Base-by-base conservation (phyloP, 139 green algal species). In the Tetradesmus lagerheimii region DNA sequence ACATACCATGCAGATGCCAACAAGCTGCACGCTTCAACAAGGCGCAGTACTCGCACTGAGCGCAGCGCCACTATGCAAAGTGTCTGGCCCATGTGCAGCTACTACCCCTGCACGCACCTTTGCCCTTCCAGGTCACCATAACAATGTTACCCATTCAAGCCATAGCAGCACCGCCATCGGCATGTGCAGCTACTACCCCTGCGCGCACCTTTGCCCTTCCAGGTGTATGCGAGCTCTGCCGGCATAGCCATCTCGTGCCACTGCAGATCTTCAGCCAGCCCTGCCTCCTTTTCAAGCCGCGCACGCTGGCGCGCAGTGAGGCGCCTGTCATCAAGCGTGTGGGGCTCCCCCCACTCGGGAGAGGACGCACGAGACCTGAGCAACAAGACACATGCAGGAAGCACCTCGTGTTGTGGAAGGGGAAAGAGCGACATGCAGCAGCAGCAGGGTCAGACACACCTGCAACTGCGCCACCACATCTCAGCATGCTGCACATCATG, bases 181-280 rank as follows among this genome's bases (percentile, higher is more conserved):
- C 20, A n/a, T n/a, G 23, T 62, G 25, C 8, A 31, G 57, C 57
- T 31, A 23, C 8, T 31, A 23, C 57, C 25, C 14, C 45, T 57
- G 11, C 45, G 20, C 57, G 47, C 37, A 90, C 86, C 76, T 35
- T 78, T 90, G 35, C 53, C 50, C 75, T 86, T 85, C 77, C 76
- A 90, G 37, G 50, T 90, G 76, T 90, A 90, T 35, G 57, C 45
- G 25, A 90, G 86, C 37, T 90, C 76, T 27, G 75, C 18, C 15
- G 76, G 86, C 77, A 90, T 41, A 35, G 39, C 38, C 76, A 90
- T 85, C 43, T 90, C 86, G 23, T 78, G 47, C 86, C 86, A 90
- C 50, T 78, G 37, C 50, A 85, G 53, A 29, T 90, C 86, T 25
- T 64, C 76, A 35, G 77, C 76, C 31, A 78, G 11, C 16, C 86